Conservation (phyloP, 2,329 filamentous ascomycete species). For the Magnaporthiopsis rhizophila region DNA sequence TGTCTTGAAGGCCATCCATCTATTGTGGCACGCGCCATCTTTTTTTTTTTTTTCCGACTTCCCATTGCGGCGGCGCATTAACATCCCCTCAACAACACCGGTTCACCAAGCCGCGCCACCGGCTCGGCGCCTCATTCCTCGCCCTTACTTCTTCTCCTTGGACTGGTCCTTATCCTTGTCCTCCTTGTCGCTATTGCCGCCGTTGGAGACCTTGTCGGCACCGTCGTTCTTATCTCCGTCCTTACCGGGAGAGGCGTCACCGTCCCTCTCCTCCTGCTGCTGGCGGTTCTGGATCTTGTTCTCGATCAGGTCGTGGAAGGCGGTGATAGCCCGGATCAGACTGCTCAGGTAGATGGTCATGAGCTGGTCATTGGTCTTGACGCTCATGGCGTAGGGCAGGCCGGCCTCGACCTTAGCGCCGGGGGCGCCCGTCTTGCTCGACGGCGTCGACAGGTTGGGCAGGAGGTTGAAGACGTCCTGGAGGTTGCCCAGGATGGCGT, state of each 20-base stretch:
- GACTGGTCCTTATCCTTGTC: slow-evolving; percentile 49
- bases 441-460: slow-evolving; percentile 84
- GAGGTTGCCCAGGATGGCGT: slow-evolving; percentile 94
- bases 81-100: not conserved
- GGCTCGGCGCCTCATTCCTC: slow-evolving; percentile 13
- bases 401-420: slow-evolving; percentile 62
- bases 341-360: slow-evolving; percentile 98
- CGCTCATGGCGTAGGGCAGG: slow-evolving; percentile 90
- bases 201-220: slow-evolving; percentile 22
- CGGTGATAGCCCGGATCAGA: slow-evolving; percentile 93
- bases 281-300: slow-evolving; percentile 99
- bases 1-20: not conserved
- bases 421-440: slow-evolving; percentile 47
- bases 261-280: slow-evolving; percentile 91
- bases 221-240: slow-evolving; percentile 56
- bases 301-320: slow-evolving; percentile 98
- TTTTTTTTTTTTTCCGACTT: not conserved
- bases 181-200: slow-evolving; percentile 30
- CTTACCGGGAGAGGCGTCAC: slow-evolving; percentile 65
- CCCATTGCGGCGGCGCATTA: slow-evolving; percentile 10
- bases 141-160: slow-evolving; percentile 44
- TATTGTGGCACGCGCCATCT: not conserved
- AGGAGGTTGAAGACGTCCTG: slow-evolving; percentile 99
- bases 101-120: not conserved
- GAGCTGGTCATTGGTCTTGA: slow-evolving; percentile 98